phyloP scores from a whole-genome alignment of 345 rosid species.

The Kandelia obovata region DNA sequence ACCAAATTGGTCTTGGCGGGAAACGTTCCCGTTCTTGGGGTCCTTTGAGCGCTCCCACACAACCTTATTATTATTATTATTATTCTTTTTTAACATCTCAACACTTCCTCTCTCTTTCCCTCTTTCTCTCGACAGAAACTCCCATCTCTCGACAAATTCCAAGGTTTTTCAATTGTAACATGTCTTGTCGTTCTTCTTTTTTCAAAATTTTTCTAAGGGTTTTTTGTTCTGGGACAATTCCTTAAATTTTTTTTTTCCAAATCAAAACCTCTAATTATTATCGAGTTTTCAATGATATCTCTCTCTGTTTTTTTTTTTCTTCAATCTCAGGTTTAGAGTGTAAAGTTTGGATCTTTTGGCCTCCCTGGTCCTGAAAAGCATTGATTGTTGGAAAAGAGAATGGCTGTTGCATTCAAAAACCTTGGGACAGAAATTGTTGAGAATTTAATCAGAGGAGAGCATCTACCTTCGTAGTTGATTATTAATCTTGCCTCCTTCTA shows the following conservation, averaged over 20 bases:
- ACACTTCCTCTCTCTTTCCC: background rate
- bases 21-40: slow-evolving; percentile 4
- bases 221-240: background rate
- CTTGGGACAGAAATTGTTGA: background rate
- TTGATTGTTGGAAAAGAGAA: slow-evolving; percentile 11
- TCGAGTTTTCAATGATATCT: background rate
- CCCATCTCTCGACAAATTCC: background rate
- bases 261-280: background rate
- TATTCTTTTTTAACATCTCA: background rate
- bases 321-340: slow-evolving; percentile 9
- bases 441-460: too few relatives aligned
- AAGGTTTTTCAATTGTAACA: background rate
- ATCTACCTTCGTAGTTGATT: too few relatives aligned
- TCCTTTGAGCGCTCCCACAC: background rate
- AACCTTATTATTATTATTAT: background rate
- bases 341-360: background rate
- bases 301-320: background rate
- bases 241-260: background rate
- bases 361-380: background rate
- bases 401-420: slow-evolving; percentile 39
- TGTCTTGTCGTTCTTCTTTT: background rate
- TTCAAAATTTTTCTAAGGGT: background rate
- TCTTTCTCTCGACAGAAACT: background rate
- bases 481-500: too few relatives aligned
- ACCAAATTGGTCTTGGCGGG: slow-evolving; percentile 20